Evolutionary conservation across 176 grass and related monocot genomes (phyloP), one percentile per base, ranked within the genome.

Genomic region (Neostapfia colusana): DNA sequence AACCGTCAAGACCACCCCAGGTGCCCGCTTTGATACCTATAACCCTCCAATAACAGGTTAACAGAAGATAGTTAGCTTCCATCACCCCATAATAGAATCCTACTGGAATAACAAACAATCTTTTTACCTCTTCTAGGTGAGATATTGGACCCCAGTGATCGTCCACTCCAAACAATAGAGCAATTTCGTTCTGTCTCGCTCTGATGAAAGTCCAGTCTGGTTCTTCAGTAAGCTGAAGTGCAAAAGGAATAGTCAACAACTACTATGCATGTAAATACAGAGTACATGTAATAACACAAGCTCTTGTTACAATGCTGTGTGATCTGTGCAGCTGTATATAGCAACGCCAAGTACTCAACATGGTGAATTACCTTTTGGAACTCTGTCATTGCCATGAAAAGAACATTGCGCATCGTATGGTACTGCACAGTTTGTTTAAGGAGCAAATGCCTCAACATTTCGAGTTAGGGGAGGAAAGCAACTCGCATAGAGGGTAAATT

Each of bases 381-480:
- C 76, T 97, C 91, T 15, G 94, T 91, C 94, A 88, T 97, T 73
- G 94, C 94, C 91, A 93, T 85, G 86, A 91, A 97, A 63, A 97
- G 86, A 51, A 97, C 84, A 82, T 97, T 93, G 40, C 77, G 81
- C 82, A 97, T 84, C 0, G 91, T 97, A 82, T 93, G 89, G 51
- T 93, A 97, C 94, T 97, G 91, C 88, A 86, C 13, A 24, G 59
- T 78, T 82, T 24, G 51, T 43, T 27, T 34, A 78, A 74, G 12
- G 20, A 77, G 25, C 23, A 78, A 49, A 84, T n/a, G 25, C 27
- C 69, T 80, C 50, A 18, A 71, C 16, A 60, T 73, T 81, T 67
- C 37, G 45, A 69, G 35, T 63, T 38, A n/a, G n/a, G 7, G 63
- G 10, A 77, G 80, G 54, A 51, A 86, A 50, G 51, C 27, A 69